These are phyloP conservation scores for Starmerella floris DNA, from an alignment of 805 yeast genomes.

Conservation along the genomic window DNA sequence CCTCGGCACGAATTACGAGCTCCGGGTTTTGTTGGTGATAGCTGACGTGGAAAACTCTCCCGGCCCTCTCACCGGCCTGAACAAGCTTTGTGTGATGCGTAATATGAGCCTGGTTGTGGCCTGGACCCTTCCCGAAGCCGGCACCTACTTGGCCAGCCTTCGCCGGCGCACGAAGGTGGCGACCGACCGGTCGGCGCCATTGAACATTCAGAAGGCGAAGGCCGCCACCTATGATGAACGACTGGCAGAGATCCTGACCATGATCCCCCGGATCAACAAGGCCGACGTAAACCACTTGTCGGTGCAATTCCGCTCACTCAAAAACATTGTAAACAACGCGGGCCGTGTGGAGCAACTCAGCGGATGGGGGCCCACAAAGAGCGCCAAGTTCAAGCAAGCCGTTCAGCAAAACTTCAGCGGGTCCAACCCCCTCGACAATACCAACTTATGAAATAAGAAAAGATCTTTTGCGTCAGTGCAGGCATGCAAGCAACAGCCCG, in stretches of 20 bases:
- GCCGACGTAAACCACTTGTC: constrained; percentile 28
- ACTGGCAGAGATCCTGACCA: constrained; percentile 26
- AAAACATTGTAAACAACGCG: constrained; percentile 23
- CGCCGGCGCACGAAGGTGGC: constrained; percentile 25
- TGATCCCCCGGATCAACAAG: constrained; percentile 30
- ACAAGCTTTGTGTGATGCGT: constrained; percentile 25
- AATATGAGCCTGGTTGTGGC: constrained; percentile 28
- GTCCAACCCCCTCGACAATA: constrained; percentile 9
- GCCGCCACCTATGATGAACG: constrained; percentile 24
- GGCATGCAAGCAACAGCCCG: too few relatives aligned
- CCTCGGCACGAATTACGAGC: constrained; percentile 25
- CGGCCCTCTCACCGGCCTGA: constrained; percentile 27
- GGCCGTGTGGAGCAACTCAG: constrained; percentile 20
- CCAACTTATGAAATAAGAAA: too few relatives aligned
- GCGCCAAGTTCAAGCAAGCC: constrained; percentile 21
- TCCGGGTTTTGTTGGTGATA: constrained; percentile 28
- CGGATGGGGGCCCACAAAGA: constrained; percentile 29
- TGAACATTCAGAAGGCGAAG: constrained; percentile 14
- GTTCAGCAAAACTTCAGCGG: constrained; percentile 21
- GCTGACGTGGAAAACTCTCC: constrained; percentile 31
- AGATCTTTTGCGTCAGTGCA: too few relatives aligned
- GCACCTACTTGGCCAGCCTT: constrained; percentile 26
- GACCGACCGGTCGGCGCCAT: constrained; percentile 21
- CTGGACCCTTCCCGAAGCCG: constrained; percentile 31
- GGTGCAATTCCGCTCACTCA: constrained; percentile 25